Percentiles rank a stretch among this genome's conserved stretches.
phyloP scores from a whole-genome alignment of 257 asterid species.

The Cinchona pubescens region DNA sequence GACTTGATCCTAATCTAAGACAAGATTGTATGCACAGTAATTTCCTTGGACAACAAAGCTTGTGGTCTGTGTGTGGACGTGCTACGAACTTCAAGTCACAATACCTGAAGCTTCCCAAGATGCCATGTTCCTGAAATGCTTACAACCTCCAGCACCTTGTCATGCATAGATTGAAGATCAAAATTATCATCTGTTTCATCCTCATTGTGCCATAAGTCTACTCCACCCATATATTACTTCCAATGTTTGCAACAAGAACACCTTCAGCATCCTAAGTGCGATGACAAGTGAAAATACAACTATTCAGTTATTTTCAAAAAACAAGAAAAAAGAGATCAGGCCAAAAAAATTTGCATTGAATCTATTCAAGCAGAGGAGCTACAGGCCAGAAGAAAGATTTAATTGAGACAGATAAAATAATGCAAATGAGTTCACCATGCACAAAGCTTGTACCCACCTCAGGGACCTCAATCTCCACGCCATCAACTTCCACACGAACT shows the following conservation, averaged over 20 bases:
- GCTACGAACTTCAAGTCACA: not conserved
- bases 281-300: slow-evolving; percentile 8
- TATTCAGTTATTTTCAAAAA: not conserved
- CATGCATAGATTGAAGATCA: slow-evolving; percentile 99
- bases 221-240: slow-evolving; percentile 99
- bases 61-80: not conserved
- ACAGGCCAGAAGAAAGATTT: not conserved
- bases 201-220: slow-evolving; percentile 97
- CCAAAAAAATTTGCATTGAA: not conserved
- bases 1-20: not conserved
- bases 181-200: slow-evolving; percentile 83
- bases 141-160: slow-evolving; percentile 91
- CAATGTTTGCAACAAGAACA: slow-evolving; percentile 87
- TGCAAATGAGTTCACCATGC: not conserved
- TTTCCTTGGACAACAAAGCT: not conserved
- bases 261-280: slow-evolving; percentile 87
- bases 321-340: not conserved
- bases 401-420: not conserved
- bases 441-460: slow-evolving; percentile 54
- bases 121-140: slow-evolving; percentile 99
- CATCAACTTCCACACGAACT: slow-evolving; percentile 93
- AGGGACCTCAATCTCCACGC: slow-evolving; percentile 89
- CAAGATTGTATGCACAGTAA: too few relatives aligned
- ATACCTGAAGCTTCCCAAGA: slow-evolving; percentile 97
- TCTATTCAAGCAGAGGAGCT: not conserved